Evolutionary conservation across 345 rosid species (phyloP), one percentile per base, ranked within the genome.

Genomic region (Durio zibethinus): DNA sequence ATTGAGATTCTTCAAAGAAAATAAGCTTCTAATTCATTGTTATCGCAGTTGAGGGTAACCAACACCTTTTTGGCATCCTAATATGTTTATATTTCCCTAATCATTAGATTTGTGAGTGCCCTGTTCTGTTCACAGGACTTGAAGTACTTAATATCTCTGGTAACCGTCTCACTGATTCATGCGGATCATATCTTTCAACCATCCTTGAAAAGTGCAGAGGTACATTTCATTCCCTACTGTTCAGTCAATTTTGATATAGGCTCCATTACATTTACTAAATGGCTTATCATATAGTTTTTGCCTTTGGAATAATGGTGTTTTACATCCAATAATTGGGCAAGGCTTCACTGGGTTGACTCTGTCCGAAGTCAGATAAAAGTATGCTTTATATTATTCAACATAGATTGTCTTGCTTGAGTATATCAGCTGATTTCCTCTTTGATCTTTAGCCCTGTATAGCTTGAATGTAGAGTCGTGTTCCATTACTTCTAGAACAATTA

Each of bases 151-250:
- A 96, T 83, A 75, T 96, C 83, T 93, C 99, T 71, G 91, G 92
- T 57, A 95, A 96, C 83, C 94, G 92, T 79, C 97, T 96, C 75
- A 96, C 99, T 61, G 99, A 96, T 90, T 89, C 97, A 72, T 92
- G 99, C 80, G 97, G 99, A 77, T 96, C 97, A 68, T 93, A 90
- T 84, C 92, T 95, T 78, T 89, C 94, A 80, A 89, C 93, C 18
- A 96, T 93, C 78, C 84, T 93, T 86, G 85, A 86, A 85, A 92
- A 85, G 27, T 93, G 99, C 68, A 90, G 78, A 83, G 98, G 98
- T 92, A 81, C 81, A 65, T 77, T 48, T 36, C 54, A 56, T 63
- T 80, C 36, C 23, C 29, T 14, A 40, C 52, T 60, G 79, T 60
- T 65, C 60, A 64, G 18, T 74, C 25, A 18, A 67, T 67, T n/a